Evolutionary conservation across 139 green algal species (phyloP).

Genomic region (Volvox reticuliferus): DNA sequence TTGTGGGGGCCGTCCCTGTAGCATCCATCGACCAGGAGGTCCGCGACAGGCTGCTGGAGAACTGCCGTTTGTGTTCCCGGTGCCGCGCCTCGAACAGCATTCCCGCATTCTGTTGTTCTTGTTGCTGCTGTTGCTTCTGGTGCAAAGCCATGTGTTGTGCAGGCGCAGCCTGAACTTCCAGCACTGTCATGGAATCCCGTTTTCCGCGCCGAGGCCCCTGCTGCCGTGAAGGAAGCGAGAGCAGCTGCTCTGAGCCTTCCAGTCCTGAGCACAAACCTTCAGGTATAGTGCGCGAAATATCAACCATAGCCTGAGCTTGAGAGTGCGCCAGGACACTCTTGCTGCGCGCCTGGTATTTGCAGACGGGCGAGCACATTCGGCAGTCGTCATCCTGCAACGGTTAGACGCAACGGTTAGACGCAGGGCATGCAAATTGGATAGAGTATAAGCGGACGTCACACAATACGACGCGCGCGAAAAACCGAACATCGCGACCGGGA

Average conservation of each 20-base stretch:
- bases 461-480: background rate
- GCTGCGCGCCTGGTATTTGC: constrained; percentile 9
- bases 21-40: background rate
- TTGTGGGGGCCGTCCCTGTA: background rate
- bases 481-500: background rate
- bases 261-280: background rate
- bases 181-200: background rate
- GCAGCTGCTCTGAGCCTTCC: background rate
- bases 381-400: background rate
- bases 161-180: background rate
- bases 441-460: background rate
- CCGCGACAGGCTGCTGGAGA: background rate
- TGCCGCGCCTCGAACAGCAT: constrained; percentile 4
- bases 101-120: background rate
- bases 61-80: background rate
- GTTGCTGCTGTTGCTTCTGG: background rate
- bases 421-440: background rate
- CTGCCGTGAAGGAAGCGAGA: background rate
- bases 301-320: too few relatives aligned
- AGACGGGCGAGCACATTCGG: constrained; percentile 13
- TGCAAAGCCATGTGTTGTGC: background rate
- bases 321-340: background rate
- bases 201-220: too few relatives aligned
- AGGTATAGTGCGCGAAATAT: too few relatives aligned
- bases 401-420: background rate